Percentiles rank a stretch among this genome's conserved stretches.
Evolutionary conservation across 2,329 filamentous ascomycete genomes (phyloP).

Genomic region (Alternaria atra): DNA sequence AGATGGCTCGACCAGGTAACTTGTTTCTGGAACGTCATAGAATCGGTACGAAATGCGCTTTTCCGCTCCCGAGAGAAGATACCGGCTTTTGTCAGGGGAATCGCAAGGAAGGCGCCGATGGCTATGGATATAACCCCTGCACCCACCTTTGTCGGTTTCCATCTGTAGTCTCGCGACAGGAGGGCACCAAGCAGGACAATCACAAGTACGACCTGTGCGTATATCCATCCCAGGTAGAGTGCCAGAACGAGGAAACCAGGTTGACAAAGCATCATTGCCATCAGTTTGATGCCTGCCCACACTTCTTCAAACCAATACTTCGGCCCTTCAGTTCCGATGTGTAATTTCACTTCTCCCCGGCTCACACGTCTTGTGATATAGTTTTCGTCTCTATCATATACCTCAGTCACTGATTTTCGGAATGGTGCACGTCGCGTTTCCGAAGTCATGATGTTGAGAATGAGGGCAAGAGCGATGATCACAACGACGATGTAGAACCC

Average conservation of each 20-base stretch:
- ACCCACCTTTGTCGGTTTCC: constrained; percentile 71
- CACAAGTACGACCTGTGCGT: constrained; percentile 76
- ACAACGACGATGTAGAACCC: constrained; percentile 79
- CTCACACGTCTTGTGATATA: constrained; percentile 65
- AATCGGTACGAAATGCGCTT: constrained; percentile 67
- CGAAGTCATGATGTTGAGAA: constrained; percentile 75
- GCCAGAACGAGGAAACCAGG: constrained; percentile 76
- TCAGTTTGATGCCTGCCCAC: constrained; percentile 73
- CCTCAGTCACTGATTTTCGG: constrained; percentile 72
- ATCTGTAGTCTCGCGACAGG: constrained; percentile 72
- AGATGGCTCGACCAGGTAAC: constrained; percentile 77
- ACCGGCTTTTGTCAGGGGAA: constrained; percentile 78
- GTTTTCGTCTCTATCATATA: constrained; percentile 57
- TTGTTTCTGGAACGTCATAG: constrained; percentile 71
- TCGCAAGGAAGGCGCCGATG: constrained; percentile 72
- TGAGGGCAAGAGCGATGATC: constrained; percentile 69
- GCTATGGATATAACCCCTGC: constrained; percentile 72
- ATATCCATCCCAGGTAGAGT: constrained; percentile 80
- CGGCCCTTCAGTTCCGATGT: constrained; percentile 75
- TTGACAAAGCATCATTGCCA: constrained; percentile 75
- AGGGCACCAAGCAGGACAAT: constrained; percentile 76
- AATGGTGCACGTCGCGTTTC: constrained; percentile 76
- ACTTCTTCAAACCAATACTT: constrained; percentile 81
- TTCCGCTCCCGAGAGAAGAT: constrained; percentile 72
- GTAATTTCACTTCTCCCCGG: constrained; percentile 79